Base-by-base conservation (phyloP, 2,329 filamentous ascomycete genomes). In the Diatrype stigma region DNA sequence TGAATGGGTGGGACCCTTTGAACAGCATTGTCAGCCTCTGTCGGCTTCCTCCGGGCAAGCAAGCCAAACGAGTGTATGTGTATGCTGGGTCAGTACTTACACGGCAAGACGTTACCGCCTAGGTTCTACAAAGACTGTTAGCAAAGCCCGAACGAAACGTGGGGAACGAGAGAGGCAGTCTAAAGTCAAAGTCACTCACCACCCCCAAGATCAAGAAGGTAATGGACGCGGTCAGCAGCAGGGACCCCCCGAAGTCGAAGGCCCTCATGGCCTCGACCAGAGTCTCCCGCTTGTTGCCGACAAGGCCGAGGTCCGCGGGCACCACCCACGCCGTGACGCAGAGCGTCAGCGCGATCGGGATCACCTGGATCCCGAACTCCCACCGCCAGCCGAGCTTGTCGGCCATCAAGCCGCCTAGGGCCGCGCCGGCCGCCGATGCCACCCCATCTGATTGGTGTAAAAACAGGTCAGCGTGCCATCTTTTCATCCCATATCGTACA, bases 331-430 rank as follows among this genome's bases (percentile, higher is more conserved):
- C 62, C 2, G 77, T 71, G n/a, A 80, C 62, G 8, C 64, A 56
- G 42, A 80, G 66, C 53, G 74, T 77, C 2, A 79, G 45, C 0
- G 77, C 23, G 28, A 85, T 60, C 0, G 73, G 70, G 2, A 80
- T 76, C 3, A 85, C 70, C 65, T 86, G 83, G 7, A 85, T 67
- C 48, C 80, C 81, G 62, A 86, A 90, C 50, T 86, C 85, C 83
- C 84, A 87, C 40, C 87, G 74, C 87, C 87, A 91, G 28, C 87
- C 87, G 2, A 90, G 67, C 32, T 72, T 74, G 61, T 90, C 86
- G 22, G 85, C 85, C 62, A 91, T 80, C 48, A 83, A 74, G 1
- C 87, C 87, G 14, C 87, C 87, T 6, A 87, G 73, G 0, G 86
- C 86, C 1, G 86, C 86, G 2, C 87, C 87, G 2, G 82, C 70